Evolutionary conservation across 139 green algal species (phyloP).

Genomic region (Zygnema cylindricum): DNA sequence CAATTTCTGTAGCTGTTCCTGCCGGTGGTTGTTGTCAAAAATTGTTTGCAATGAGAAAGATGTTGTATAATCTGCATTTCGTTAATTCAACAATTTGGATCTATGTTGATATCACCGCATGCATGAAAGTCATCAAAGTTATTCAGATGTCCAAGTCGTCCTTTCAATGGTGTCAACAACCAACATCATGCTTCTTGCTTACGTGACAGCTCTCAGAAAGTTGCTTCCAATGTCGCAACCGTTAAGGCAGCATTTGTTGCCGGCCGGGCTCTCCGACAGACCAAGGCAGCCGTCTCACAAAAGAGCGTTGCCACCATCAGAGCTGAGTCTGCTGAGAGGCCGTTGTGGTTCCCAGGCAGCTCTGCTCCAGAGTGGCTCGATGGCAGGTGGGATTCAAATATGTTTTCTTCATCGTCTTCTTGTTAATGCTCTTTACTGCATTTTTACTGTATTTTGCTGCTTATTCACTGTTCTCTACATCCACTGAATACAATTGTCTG

Average conservation of each 20-base stretch:
- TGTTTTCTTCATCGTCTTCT: too few relatives aligned
- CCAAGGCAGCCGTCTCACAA: conserved; percentile 19
- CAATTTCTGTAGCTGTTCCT: not conserved
- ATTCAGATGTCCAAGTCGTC: too few relatives aligned
- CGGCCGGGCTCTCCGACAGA: conserved; percentile 7
- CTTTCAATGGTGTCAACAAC: too few relatives aligned
- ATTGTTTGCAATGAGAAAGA: not conserved
- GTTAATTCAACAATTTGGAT: too few relatives aligned
- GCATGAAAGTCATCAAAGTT: too few relatives aligned
- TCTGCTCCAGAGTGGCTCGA: conserved; percentile 59
- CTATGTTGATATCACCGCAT: too few relatives aligned
- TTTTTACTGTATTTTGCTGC: conserved; percentile 10
- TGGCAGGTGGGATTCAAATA: conserved; percentile 54
- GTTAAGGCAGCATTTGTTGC: conserved; percentile 42
- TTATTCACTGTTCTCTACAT: conserved; percentile 3
- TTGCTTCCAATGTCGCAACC: too few relatives aligned
- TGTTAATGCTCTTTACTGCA: conserved; percentile 34
- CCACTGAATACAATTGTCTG: not conserved
- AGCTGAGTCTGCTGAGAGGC: conserved; percentile 48
- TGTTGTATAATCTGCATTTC: too few relatives aligned
- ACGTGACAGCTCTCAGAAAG: too few relatives aligned
- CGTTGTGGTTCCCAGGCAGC: conserved; percentile 64
- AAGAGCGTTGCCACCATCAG: conserved; percentile 30
- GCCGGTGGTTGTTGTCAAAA: not conserved
- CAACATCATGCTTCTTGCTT: too few relatives aligned